Percentiles rank a stretch among this genome's conserved stretches.
Conservation (phyloP, 805 yeast species). For the Myxozyma vanderwaltii region DNA sequence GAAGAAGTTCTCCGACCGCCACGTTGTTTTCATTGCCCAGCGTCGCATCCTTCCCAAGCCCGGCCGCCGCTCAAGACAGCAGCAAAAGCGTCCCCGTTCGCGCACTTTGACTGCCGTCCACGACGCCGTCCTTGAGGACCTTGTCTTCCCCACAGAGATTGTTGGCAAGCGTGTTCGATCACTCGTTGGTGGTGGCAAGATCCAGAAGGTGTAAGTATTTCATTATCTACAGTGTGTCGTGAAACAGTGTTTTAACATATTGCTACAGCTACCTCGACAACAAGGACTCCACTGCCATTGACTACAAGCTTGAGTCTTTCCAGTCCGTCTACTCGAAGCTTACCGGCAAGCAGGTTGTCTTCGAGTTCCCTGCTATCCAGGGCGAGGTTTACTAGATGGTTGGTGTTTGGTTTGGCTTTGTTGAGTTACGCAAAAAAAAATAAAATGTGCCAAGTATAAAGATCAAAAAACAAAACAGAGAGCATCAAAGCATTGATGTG, state of each 20-base stretch:
- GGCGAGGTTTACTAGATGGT: slow-evolving; percentile 44
- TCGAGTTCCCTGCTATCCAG: slow-evolving; percentile 71
- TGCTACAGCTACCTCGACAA: slow-evolving; percentile 71
- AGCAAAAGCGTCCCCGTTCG: slow-evolving; percentile 99
- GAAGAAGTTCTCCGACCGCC: slow-evolving; percentile 99
- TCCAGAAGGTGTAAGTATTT: slow-evolving; percentile 72
- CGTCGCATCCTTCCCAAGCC: slow-evolving; percentile 99
- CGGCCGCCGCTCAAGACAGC: slow-evolving; percentile 88
- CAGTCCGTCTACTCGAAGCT: slow-evolving; percentile 97
- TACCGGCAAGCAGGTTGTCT: slow-evolving; percentile 99
- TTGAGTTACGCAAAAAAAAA: slow-evolving; percentile 6
- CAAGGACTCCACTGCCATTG: slow-evolving; percentile 94
- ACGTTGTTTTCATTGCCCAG: slow-evolving; percentile 98
- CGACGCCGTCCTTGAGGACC: slow-evolving; percentile 97
- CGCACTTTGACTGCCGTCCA: slow-evolving; percentile 99
- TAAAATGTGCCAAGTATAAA: slow-evolving; percentile 5
- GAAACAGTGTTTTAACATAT: neutral
- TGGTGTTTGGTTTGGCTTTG: neutral
- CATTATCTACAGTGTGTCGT: neutral
- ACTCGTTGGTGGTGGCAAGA: slow-evolving; percentile 98
- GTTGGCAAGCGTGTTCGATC: slow-evolving; percentile 99
- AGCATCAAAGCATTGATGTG: neutral
- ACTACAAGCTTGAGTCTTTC: slow-evolving; percentile 99
- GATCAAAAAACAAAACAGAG: neutral
- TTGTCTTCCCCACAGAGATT: slow-evolving; percentile 99